phyloP scores from a whole-genome alignment of 352 stramenopile species.

The Globisporangium paddicum region DNA sequence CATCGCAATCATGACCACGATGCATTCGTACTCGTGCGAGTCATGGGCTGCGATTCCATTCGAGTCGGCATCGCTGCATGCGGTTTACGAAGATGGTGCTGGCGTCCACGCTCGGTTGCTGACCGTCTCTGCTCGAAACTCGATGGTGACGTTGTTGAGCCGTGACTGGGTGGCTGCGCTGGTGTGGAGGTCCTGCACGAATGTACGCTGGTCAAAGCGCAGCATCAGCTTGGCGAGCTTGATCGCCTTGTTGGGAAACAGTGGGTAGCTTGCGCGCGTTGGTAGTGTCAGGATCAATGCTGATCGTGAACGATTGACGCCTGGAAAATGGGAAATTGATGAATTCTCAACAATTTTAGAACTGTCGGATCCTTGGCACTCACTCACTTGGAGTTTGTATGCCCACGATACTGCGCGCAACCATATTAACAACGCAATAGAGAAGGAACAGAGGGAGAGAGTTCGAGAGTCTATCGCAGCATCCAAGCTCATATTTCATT shows the following conservation, averaged over 20 bases:
- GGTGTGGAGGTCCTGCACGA: background rate
- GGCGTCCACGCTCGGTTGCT: background rate
- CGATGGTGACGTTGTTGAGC: background rate
- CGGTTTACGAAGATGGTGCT: background rate
- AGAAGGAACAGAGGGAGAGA: background rate
- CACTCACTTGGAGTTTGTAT: background rate
- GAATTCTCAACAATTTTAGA: background rate
- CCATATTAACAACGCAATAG: background rate
- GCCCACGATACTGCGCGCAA: background rate
- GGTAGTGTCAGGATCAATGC: slow-evolving; percentile 22
- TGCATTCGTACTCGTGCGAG: slow-evolving; percentile 1
- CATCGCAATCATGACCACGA: background rate
- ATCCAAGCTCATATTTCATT: background rate
- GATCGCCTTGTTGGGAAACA: background rate
- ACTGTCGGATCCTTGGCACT: background rate
- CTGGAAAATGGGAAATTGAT: background rate
- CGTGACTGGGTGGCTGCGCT: background rate
- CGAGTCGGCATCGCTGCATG: background rate
- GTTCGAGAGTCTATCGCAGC: background rate
- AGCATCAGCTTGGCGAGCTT: slow-evolving; percentile 4
- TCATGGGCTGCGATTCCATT: background rate
- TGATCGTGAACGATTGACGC: background rate
- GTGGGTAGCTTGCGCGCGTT: slow-evolving; percentile 33
- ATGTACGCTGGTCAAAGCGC: too few species aligned
- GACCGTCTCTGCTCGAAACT: background rate